These are phyloP conservation scores for Spathaspora girioi DNA, from an alignment of 805 yeast species.

Conservation along the genomic window DNA sequence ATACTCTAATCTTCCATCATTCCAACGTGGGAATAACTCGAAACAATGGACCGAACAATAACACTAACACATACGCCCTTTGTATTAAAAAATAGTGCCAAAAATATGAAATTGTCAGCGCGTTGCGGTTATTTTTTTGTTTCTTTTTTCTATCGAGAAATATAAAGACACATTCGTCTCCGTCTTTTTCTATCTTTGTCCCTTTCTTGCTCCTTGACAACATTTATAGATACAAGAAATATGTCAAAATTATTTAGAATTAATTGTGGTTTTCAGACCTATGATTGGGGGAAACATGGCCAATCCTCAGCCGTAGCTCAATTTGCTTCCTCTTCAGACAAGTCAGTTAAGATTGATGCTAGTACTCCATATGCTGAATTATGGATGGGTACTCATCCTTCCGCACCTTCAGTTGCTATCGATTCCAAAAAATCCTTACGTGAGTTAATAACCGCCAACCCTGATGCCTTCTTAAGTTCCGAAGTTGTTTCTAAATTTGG, in stretches of 20 bases:
- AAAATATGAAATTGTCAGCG: neutral
- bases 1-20: neutral
- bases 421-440: conserved; percentile 58
- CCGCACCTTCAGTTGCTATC: conserved; percentile 70
- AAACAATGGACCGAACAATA: neutral
- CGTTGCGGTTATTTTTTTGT: neutral
- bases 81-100: neutral
- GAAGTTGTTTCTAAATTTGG: conserved; percentile 64
- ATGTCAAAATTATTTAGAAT: conserved; percentile 36
- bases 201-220: neutral
- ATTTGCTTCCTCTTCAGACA: conserved; percentile 71
- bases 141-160: neutral
- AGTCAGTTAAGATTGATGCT: conserved; percentile 60
- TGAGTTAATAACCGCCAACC: conserved; percentile 58
- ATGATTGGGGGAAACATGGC: conserved; percentile 89
- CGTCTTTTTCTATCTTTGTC: neutral
- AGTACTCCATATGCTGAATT: conserved; percentile 90
- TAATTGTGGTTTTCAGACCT: conserved; percentile 66
- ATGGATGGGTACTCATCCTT: conserved; percentile 99
- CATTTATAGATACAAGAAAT: neutral
- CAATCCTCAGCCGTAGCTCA: conserved; percentile 82
- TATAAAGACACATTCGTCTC: neutral
- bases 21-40: neutral
- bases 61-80: neutral
- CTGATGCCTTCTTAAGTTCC: conserved; percentile 57